Base-by-base conservation (phyloP, 805 yeast species). In the Wickerhamiella kurtzmanii region DNA sequence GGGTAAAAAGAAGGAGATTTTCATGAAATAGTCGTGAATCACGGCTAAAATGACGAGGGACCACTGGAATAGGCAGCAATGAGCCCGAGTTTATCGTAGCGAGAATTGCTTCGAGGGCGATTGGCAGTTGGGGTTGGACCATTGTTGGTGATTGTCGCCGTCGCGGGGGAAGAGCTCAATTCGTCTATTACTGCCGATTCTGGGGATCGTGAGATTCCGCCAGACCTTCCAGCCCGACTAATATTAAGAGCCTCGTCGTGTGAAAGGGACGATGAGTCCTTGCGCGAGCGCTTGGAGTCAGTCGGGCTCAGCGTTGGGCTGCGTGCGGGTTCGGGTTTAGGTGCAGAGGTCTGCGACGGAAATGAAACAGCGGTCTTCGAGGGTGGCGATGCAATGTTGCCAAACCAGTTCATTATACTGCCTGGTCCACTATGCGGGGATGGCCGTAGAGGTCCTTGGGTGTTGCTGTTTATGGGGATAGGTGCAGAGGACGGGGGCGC, bases 41-140 rank as follows among this genome's bases (percentile, higher is more conserved):
- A 25, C 9, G 2, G 20, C 43, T 40, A 58, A 42, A 58, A 57
- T 3, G 60, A 56, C 22, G 56, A 53, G 4, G 64, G 65, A 2
- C 66, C 66, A 19, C 64, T 65, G 37, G 65, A 60, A 45, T 58
- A 63, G n/a, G 67, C 67, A 1, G 66, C 64, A 37, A 63, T 63
- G 19, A 63, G 56, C 1, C 67, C 67, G 37, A 63, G 54, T 41
- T 60, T 58, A 43, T 63, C 63, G 48, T 57, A 62, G 38, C 45
- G 25, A 17, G 49, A 43, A 28, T 44, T 44, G 35, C 47, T 22
- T 2, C 39, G 8, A 11, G 41, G 22, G 9, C 16, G 15, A 19
- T 6, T 18, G 6, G 41, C 6, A 6, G 32, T 6, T 38, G 41
- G 38, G 8, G 38, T 16, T 5, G 17, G 28, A 2, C 21, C 43